Evolutionary conservation across 805 yeast genomes (phyloP), one percentile per base, ranked within the genome.

Genomic region (Zygosaccharomyces bailii): DNA sequence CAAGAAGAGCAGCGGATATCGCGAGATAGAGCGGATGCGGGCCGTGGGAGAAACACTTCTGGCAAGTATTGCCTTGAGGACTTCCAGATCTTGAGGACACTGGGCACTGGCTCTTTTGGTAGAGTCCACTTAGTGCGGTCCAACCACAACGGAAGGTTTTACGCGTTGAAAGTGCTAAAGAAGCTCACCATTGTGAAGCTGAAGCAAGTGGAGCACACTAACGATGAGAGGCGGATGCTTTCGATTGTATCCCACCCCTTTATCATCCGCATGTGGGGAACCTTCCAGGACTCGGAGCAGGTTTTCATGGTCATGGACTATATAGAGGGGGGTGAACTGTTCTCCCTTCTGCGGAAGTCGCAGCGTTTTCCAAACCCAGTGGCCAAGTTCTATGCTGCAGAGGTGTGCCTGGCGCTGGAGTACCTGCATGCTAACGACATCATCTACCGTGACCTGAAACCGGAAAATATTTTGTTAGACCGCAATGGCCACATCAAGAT

Each of bases 51-150:
- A 24, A 34, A 36, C 11, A 61, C 66, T 5, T 57, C 63, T 32
- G 96, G 96, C 11, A 89, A 88, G 61, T 90, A 90, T 64, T 75
- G 85, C 10, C 67, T 90, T 11, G 66, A 73, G 18, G 97, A 90
- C 69, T 90, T 90, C 61, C 84, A 81, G 53, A 81, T 89, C 48
- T 74, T 85, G 73, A 76, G 96, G 53, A 90, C 97, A 5, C 71
- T 90, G 46, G 97, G 97, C 1, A 90, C 97, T 0, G 97, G 97
- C 1, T 89, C 96, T 2, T 90, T 90, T 70, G 97, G 97, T 18
- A 75, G 97, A 49, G 97, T 90, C 34, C 97, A 90, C 67, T 69
- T 90, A 45, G 95, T 87, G 4, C 73, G 93, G 32, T 81, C 90
- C 3, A 86, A 86, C 25, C 96, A 90, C 68, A 90, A 90, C 67